A percentile compares a stretch with the other conserved stretches of the same genome.
phyloP scores from a whole-genome alignment of 2,329 filamentous ascomycete genomes.

The Alternaria gaisen region DNA sequence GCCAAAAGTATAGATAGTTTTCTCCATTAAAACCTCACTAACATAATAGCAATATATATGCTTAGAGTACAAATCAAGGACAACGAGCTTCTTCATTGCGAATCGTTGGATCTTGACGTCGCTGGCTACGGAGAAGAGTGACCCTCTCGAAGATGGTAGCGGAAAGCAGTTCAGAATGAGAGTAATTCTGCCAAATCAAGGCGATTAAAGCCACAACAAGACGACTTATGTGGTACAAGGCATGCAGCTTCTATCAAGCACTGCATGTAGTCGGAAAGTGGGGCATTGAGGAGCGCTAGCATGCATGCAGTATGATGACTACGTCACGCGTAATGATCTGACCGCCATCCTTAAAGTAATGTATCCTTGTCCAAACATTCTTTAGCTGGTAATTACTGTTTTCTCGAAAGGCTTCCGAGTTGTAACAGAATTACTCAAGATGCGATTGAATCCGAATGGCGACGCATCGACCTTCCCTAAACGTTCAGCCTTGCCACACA shows the following conservation, averaged over 20 bases:
- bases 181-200: background rate
- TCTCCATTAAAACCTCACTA: too few relatives aligned
- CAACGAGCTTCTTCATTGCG: too few relatives aligned
- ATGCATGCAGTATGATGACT: background rate
- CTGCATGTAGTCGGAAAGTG: slow-evolving; percentile 1
- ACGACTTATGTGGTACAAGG: background rate
- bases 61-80: too few relatives aligned
- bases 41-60: too few relatives aligned
- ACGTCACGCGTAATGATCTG: slow-evolving; percentile 9
- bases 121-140: too few relatives aligned
- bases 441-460: slow-evolving; percentile 33
- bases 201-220: background rate
- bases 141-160: too few relatives aligned
- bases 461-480: slow-evolving; percentile 32
- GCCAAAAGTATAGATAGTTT: too few relatives aligned
- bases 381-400: background rate
- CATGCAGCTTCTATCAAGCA: slow-evolving; percentile 2
- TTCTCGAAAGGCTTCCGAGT: background rate
- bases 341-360: background rate
- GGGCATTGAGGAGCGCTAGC: slow-evolving; percentile 4
- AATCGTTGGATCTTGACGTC: too few relatives aligned
- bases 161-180: too few relatives aligned
- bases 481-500: slow-evolving; percentile 28
- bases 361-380: background rate
- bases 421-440: background rate